These are phyloP conservation scores for Candida oleophila DNA, from an alignment of 805 yeast genomes.

Conservation along the genomic window DNA sequence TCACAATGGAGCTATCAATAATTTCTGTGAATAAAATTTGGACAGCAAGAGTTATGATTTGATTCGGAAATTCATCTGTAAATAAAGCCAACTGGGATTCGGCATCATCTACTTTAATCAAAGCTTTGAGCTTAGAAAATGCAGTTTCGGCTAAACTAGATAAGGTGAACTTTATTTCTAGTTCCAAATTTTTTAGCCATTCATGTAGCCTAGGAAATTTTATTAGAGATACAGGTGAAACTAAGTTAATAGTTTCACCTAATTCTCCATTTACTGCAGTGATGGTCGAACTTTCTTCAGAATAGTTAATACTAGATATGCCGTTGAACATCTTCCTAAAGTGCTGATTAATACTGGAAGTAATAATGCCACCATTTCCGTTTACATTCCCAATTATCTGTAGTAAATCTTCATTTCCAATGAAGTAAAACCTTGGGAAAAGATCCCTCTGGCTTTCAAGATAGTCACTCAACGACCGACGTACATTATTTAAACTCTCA, in stretches of 20 bases:
- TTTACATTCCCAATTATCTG: constrained; percentile 72
- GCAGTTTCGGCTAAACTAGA: constrained; percentile 32
- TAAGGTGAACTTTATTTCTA: constrained; percentile 49
- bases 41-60: constrained; percentile 50
- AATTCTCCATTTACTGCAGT: constrained; percentile 58
- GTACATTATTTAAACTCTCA: constrained; percentile 57
- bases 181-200: constrained; percentile 64
- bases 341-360: constrained; percentile 50
- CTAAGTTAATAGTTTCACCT: constrained; percentile 55
- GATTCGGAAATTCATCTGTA: constrained; percentile 50
- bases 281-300: constrained; percentile 32
- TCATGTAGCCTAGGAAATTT: constrained; percentile 48
- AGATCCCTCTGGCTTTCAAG: constrained; percentile 74
- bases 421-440: constrained; percentile 81
- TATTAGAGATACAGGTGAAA: constrained; percentile 41
- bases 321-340: constrained; percentile 74
- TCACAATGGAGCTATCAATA: not conserved
- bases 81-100: constrained; percentile 18
- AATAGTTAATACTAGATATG: constrained; percentile 41
- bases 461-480: constrained; percentile 70
- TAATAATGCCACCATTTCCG: constrained; percentile 29
- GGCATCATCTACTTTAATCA: not conserved
- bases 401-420: constrained; percentile 87
- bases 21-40: constrained; percentile 57
- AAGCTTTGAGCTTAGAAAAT: constrained; percentile 11